Conservation (phyloP, 352 stramenopile species). For the Peronosclerospora sorghi region DNA sequence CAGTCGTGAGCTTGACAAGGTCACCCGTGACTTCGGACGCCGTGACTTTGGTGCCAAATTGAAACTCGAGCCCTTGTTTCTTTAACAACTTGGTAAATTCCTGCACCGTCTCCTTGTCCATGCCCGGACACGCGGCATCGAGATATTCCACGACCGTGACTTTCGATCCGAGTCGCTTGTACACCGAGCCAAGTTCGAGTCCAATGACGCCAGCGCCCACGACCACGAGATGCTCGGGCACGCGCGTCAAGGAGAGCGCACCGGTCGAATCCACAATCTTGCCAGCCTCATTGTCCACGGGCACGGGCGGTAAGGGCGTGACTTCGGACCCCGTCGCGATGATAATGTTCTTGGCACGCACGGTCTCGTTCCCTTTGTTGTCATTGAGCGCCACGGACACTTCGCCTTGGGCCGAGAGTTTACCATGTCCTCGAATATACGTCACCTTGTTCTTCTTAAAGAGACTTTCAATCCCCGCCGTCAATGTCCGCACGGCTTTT, state of each 20-base stretch:
- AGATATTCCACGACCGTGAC: conserved; percentile 99
- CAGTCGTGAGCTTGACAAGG: conserved; percentile 92
- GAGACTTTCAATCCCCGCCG: conserved; percentile 93
- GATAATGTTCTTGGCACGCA: conserved; percentile 97
- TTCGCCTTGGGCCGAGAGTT: conserved; percentile 86
- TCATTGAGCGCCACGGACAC: conserved; percentile 88
- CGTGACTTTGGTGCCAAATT: conserved; percentile 95
- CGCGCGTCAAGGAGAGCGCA: conserved; percentile 86
- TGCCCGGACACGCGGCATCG: conserved; percentile 87
- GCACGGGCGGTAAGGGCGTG: conserved; percentile 89
- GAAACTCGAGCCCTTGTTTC: conserved; percentile 98
- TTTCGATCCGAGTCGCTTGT: conserved; percentile 87
- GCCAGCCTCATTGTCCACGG: conserved; percentile 93
- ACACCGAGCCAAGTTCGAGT: conserved; percentile 98
- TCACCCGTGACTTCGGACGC: conserved; percentile 85
- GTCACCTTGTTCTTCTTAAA: conserved; percentile 99
- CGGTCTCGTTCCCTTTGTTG: conserved; percentile 79
- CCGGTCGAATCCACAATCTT: conserved; percentile 99
- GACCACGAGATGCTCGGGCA: conserved; percentile 94
- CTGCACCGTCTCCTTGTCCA: conserved; percentile 93
- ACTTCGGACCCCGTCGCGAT: conserved; percentile 86
- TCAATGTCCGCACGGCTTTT: conserved; percentile 91
- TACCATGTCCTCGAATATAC: conserved; percentile 96
- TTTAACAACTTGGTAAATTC: conserved; percentile 96
- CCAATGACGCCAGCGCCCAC: conserved; percentile 97